Conservation (phyloP, 2,329 filamentous ascomycete species). For the Xylaria sp. region DNA sequence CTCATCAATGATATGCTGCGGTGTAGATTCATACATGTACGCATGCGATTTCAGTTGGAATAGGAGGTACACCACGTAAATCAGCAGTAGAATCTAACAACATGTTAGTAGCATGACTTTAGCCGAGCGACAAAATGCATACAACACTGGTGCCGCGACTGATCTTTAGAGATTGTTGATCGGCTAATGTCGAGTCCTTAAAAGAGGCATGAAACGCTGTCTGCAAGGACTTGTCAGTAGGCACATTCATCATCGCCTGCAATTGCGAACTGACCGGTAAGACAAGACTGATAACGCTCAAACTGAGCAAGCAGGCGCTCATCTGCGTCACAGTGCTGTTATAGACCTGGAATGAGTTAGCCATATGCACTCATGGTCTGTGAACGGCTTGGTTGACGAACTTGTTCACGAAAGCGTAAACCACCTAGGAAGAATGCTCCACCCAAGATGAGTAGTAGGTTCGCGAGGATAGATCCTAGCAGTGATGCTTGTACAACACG, state of each 20-base stretch:
- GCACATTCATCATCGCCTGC: neutral
- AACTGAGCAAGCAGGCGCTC: conserved; percentile 90
- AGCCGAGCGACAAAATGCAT: conserved; percentile 51
- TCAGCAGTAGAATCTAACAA: conserved; percentile 75
- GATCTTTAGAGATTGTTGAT: conserved; percentile 80
- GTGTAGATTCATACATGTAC: conserved; percentile 92
- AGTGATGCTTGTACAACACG: conserved; percentile 92
- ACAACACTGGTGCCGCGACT: conserved; percentile 90
- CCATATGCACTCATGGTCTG: neutral
- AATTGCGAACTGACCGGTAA: conserved; percentile 70
- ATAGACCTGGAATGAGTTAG: conserved; percentile 71
- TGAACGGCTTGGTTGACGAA: conserved; percentile 48
- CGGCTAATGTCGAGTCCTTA: conserved; percentile 68
- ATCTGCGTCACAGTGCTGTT: conserved; percentile 96
- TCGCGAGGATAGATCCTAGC: conserved; percentile 89
- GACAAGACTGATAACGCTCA: conserved; percentile 89
- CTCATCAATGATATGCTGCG: conserved; percentile 91
- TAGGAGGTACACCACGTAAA: conserved; percentile 85
- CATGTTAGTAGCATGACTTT: conserved; percentile 39
- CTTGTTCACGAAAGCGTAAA: conserved; percentile 87
- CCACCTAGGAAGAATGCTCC: conserved; percentile 93
- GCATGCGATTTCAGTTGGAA: conserved; percentile 94
- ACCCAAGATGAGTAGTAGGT: conserved; percentile 87
- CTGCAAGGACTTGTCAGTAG: conserved; percentile 61
- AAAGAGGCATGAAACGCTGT: conserved; percentile 96